Conservation (phyloP, 495 filamentous ascomycete species). For the Neurospora sp. region DNA sequence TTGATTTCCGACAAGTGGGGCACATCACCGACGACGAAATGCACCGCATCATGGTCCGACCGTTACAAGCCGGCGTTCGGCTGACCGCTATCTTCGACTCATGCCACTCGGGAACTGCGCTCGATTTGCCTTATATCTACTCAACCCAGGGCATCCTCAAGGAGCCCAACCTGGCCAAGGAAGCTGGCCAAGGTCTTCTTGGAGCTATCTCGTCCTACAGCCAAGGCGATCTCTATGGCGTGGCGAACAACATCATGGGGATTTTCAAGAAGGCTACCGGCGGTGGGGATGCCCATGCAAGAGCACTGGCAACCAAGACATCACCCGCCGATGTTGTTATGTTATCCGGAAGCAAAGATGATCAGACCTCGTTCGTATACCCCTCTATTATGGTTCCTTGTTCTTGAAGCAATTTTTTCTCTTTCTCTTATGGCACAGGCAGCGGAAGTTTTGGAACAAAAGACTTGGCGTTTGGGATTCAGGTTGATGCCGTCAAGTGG, state of each 20-base stretch:
- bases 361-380: constrained; percentile 78
- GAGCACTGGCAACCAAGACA: constrained; percentile 79
- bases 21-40: constrained; percentile 99
- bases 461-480: not conserved
- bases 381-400: constrained; percentile 19
- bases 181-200: constrained; percentile 88
- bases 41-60: constrained; percentile 91
- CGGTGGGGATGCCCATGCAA: constrained; percentile 73
- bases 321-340: constrained; percentile 93
- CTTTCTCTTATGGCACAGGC: not conserved
- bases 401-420: constrained; percentile 6
- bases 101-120: constrained; percentile 94
- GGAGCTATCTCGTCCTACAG: constrained; percentile 83
- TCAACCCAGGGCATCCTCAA: constrained; percentile 92
- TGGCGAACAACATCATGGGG: constrained; percentile 69
- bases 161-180: constrained; percentile 95
- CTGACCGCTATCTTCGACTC: constrained; percentile 98
- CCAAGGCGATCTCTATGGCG: constrained; percentile 77
- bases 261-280: constrained; percentile 89
- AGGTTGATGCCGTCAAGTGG: not conserved
- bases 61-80: constrained; percentile 73
- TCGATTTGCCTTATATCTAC: constrained; percentile 97
- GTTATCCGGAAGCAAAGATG: constrained; percentile 95
- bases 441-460: not conserved
- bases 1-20: constrained; percentile 81